phyloP scores from a whole-genome alignment of 73 alveolate species.

The Tetrahymena malaccensis region DNA sequence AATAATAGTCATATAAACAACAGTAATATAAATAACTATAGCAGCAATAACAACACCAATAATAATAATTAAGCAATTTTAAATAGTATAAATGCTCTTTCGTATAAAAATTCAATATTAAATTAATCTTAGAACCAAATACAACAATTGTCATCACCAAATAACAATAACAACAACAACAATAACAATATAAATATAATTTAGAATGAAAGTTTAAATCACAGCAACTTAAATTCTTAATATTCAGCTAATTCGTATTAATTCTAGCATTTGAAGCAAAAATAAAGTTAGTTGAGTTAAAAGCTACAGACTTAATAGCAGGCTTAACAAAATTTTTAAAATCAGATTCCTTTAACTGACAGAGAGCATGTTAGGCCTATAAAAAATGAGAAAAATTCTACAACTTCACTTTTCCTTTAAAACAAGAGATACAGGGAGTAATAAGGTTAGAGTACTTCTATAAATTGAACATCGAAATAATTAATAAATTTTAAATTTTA shows the following conservation, averaged over 20 bases:
- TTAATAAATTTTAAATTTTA: background rate
- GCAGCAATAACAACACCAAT: background rate
- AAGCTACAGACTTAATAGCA: background rate
- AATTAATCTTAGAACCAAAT: background rate
- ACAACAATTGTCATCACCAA: background rate
- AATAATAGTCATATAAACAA: background rate
- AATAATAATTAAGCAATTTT: background rate
- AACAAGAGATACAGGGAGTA: background rate
- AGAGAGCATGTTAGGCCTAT: background rate
- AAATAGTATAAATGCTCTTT: background rate
- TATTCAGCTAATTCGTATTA: background rate
- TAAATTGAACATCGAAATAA: background rate
- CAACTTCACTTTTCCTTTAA: background rate
- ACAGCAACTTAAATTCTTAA: background rate
- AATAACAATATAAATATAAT: too few relatives aligned
- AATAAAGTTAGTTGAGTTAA: background rate
- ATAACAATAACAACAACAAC: background rate
- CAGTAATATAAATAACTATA: background rate
- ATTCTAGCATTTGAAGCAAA: background rate
- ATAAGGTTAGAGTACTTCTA: background rate
- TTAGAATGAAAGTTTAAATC: background rate
- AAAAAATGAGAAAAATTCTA: background rate
- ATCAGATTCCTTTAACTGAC: background rate
- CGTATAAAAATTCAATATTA: background rate
- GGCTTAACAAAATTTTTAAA: background rate